Base-by-base conservation (phyloP, 345 rosid genomes). In the Gossypium thurberi region DNA sequence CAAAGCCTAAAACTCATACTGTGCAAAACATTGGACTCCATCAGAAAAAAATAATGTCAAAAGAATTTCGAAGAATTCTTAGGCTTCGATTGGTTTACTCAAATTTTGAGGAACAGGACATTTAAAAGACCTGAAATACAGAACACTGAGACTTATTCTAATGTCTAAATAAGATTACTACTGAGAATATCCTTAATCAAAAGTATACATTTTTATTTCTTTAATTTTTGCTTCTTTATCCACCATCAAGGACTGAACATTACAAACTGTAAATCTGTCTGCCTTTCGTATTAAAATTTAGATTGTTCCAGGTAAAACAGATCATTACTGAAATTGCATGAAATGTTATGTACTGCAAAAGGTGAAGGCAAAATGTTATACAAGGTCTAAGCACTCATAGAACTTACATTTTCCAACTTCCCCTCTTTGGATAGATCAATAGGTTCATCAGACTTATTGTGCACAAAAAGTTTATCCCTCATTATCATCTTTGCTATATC, bases 321-420 rank as follows among this genome's bases (percentile, higher is more conserved):
- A 48, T 66, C 40, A 47, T 47, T 40, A 13, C 21, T 42, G 48
- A 42, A 56, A 40, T 28, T 28, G 15, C 73, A 52, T 33, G 73
- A 37, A 42, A 53, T 37, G n/a, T 17, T n/a, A 33, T n/a, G 10
- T 37, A 17, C 47, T 46, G 40, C 7, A 62, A 63, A 64, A 65
- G 12, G 12, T 10, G 10, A 40, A 40, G 51, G 51, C 8, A 20
- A 18, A 70, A 43, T 40, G 50, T 13, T 15, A 14, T 6, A 12
- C 21, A 51, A n/a, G 55, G 63, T 53, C 61, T n/a, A 72, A 67
- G 62, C 46, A 40, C 67, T 37, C 43, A 73, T 3, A 51, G 58
- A 21, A 82, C 95, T 79, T 81, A 94, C 98, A 53, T 88, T 76
- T 78, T 87, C 82, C 70, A 87, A 78, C 84, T 89, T 94, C 68